Conservation (phyloP, 768 basidiomycete genomes). For the Phaeotremella fagi region DNA sequence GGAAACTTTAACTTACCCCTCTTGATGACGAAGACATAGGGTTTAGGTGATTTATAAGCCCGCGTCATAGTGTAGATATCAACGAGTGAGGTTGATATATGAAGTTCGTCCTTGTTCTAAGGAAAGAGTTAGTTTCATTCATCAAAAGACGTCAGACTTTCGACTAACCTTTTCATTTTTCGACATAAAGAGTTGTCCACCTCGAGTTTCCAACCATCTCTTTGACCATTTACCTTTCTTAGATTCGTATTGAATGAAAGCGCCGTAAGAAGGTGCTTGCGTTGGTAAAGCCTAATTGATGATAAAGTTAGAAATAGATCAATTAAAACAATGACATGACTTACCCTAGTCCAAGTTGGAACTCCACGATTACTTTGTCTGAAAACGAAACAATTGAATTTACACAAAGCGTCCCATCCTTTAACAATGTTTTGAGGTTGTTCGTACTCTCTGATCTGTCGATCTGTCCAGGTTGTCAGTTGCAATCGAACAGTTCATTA, state of each 20-base stretch:
- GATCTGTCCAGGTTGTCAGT: slow-evolving; percentile 56
- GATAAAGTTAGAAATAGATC: neutral
- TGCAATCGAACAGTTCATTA: neutral
- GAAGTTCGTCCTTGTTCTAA: slow-evolving; percentile 73
- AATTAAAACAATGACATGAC: slow-evolving; percentile 1
- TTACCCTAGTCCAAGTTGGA: slow-evolving; percentile 50
- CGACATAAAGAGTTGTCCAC: slow-evolving; percentile 77
- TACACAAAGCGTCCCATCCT: slow-evolving; percentile 82
- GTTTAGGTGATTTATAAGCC: slow-evolving; percentile 71
- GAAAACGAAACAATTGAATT: slow-evolving; percentile 73
- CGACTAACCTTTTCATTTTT: slow-evolving; percentile 77
- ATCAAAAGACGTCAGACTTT: neutral
- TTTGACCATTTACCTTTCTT: slow-evolving; percentile 96
- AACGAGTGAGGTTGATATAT: slow-evolving; percentile 59
- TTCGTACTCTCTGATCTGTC: slow-evolving; percentile 84
- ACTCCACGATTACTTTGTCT: slow-evolving; percentile 65
- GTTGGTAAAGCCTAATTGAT: slow-evolving; percentile 53
- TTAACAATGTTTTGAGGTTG: slow-evolving; percentile 69
- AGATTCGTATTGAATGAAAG: slow-evolving; percentile 80
- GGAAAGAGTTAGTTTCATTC: slow-evolving; percentile 6
- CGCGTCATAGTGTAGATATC: slow-evolving; percentile 79
- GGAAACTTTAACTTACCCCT: slow-evolving; percentile 44
- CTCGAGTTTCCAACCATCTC: slow-evolving; percentile 78
- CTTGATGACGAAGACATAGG: slow-evolving; percentile 79
- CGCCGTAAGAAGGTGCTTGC: slow-evolving; percentile 47